Conservation (phyloP, 352 stramenopile species). For the Thraustochytrium striatum region DNA sequence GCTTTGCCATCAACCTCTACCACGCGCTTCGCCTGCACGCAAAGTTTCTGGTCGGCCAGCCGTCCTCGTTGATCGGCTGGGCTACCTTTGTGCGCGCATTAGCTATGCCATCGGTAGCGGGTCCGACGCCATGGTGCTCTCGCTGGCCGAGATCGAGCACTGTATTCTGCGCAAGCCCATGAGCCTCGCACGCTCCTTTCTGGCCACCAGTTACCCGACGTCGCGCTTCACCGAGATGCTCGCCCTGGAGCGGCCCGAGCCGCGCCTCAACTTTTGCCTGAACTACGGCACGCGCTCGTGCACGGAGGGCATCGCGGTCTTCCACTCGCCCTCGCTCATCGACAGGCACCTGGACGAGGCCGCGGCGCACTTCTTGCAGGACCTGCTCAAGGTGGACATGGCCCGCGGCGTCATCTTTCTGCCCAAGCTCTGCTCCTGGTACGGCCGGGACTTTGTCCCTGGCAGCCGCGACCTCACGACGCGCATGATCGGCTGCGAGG, state of each 20-base stretch:
- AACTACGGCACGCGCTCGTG: conserved; percentile 21
- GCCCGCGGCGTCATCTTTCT: conserved; percentile 13
- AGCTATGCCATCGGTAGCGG: conserved; percentile 25
- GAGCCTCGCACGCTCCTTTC: conserved; percentile 28
- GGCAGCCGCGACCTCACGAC: background rate
- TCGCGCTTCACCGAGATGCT: conserved; percentile 1
- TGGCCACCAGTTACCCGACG: conserved; percentile 19
- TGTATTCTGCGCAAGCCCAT: conserved; percentile 45
- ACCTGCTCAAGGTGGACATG: conserved; percentile 24
- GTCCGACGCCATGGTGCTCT: conserved; percentile 27
- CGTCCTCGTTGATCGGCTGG: conserved; percentile 23
- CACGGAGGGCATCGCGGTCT: background rate
- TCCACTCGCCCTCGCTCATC: conserved; percentile 18
- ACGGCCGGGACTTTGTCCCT: conserved; percentile 24
- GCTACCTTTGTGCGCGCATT: conserved; percentile 18
- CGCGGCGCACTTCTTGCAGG: conserved; percentile 3
- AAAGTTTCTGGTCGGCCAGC: conserved; percentile 39
- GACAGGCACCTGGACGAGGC: conserved; percentile 18
- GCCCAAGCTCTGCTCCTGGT: conserved; percentile 22
- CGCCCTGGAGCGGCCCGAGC: background rate
- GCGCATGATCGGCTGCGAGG: background rate
- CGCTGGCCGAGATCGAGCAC: conserved; percentile 41
- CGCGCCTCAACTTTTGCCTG: conserved; percentile 16
- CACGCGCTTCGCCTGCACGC: conserved; percentile 34
- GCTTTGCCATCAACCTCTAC: conserved; percentile 44